A percentile compares a stretch with the other conserved stretches of the same genome.
These are phyloP conservation scores for Ophiognomonia clavigignenti-juglandacearum DNA, from an alignment of 2,329 filamentous ascomycete genomes.

Conservation along the genomic window DNA sequence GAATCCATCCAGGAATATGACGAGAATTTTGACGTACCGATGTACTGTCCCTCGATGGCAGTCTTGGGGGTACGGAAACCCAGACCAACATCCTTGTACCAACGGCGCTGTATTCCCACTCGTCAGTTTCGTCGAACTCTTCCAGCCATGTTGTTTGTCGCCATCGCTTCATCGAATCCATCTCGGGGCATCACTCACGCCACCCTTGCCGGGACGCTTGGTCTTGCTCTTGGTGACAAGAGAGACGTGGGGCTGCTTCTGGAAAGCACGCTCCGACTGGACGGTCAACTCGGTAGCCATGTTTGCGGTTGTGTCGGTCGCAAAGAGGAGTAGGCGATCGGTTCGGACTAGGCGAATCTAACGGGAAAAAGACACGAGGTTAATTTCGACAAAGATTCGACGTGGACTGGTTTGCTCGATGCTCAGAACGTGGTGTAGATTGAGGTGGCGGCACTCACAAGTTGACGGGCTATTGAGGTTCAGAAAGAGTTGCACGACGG, in stretches of 20 bases:
- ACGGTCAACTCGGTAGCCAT: constrained; percentile 99
- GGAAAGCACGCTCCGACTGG: constrained; percentile 99
- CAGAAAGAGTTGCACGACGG: background rate
- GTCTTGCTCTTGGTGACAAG: constrained; percentile 91
- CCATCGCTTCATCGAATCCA: background rate
- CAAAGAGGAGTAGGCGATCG: constrained; percentile 27
- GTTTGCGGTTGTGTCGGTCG: constrained; percentile 48
- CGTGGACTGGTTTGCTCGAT: constrained; percentile 18
- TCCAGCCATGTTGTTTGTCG: background rate
- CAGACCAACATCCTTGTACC: constrained; percentile 99
- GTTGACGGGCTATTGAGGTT: constrained; percentile 15
- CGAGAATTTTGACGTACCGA: constrained; percentile 69
- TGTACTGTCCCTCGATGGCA: constrained; percentile 98
- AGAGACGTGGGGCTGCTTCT: constrained; percentile 99
- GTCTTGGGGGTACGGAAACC: constrained; percentile 98
- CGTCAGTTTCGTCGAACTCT: constrained; percentile 10
- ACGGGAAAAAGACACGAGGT: constrained; percentile 25
- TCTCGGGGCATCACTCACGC: constrained; percentile 62
- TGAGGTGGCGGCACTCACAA: constrained; percentile 12
- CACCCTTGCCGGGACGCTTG: constrained; percentile 85
- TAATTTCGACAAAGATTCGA: constrained; percentile 20
- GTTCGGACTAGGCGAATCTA: constrained; percentile 20
- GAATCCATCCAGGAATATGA: background rate
- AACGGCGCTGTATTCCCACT: constrained; percentile 29
- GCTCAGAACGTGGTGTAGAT: background rate